These are phyloP conservation scores for Colletotrichum cereale DNA, from an alignment of 2,329 filamentous ascomycete species.

Conservation along the genomic window DNA sequence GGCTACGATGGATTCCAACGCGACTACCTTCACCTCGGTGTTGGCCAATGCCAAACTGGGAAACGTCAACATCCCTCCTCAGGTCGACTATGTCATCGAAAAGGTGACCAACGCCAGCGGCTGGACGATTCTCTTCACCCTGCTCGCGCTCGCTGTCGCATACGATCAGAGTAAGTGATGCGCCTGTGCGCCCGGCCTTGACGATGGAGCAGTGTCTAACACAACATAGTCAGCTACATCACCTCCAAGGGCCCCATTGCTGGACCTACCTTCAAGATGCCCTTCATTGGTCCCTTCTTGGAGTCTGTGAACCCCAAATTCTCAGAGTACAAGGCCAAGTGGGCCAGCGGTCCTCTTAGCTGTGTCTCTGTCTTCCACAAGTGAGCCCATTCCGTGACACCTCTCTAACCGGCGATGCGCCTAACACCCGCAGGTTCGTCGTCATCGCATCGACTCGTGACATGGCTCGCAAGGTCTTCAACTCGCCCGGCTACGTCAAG, in stretches of 20 bases:
- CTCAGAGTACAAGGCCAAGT: constrained; percentile 90
- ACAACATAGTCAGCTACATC: constrained; percentile 76
- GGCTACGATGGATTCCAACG: constrained; percentile 65
- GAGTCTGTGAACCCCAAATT: constrained; percentile 94
- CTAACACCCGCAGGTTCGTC: constrained; percentile 77
- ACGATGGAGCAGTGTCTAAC: constrained; percentile 15
- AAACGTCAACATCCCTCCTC: constrained; percentile 64
- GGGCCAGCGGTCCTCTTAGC: constrained; percentile 90
- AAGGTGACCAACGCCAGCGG: constrained; percentile 66
- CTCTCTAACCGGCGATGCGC: constrained; percentile 2
- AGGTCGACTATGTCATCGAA: constrained; percentile 68
- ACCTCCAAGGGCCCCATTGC: constrained; percentile 81
- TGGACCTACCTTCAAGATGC: constrained; percentile 81
- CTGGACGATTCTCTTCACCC: constrained; percentile 74
- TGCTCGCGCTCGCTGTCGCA: constrained; percentile 77
- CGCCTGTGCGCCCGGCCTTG: neutral
- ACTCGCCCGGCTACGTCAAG: constrained; percentile 91
- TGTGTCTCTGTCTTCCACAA: constrained; percentile 99
- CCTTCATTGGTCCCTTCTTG: constrained; percentile 95
- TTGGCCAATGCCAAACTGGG: constrained; percentile 70
- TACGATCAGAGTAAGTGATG: constrained; percentile 88
- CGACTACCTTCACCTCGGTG: constrained; percentile 78
- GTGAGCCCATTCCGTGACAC: constrained; percentile 48
- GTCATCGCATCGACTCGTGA: constrained; percentile 96
- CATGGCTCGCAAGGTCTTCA: constrained; percentile 96